Conservation (phyloP, 257 asterid species). For the Leonotis leonurus region DNA sequence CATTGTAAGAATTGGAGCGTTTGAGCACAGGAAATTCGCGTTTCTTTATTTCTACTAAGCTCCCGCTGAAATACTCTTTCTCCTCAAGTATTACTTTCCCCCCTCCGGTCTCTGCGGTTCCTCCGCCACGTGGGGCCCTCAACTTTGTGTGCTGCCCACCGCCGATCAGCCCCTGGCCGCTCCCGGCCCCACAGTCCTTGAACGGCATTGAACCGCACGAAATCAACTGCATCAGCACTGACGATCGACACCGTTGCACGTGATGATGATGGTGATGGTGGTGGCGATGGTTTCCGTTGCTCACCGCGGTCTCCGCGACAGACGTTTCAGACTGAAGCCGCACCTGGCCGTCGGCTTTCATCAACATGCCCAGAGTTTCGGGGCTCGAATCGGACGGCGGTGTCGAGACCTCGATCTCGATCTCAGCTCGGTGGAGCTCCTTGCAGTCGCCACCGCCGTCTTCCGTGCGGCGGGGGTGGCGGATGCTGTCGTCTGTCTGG, state of each 20-base stretch:
- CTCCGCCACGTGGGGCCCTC: slow-evolving; percentile 46
- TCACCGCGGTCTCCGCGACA: slow-evolving; percentile 8
- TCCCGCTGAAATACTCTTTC: slow-evolving; percentile 61
- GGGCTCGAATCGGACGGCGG: slow-evolving; percentile 85
- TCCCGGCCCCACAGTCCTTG: slow-evolving; percentile 55
- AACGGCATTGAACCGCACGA: slow-evolving; percentile 69
- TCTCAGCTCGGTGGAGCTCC: slow-evolving; percentile 21
- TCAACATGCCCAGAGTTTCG: slow-evolving; percentile 52
- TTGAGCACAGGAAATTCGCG: slow-evolving; percentile 46
- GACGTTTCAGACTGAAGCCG: slow-evolving; percentile 15
- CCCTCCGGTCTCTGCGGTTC: slow-evolving; percentile 17
- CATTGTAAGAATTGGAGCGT: slow-evolving; percentile 69
- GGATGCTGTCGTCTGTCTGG: slow-evolving; percentile 53
- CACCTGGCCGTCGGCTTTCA: slow-evolving; percentile 48
- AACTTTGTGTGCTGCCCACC: slow-evolving; percentile 35
- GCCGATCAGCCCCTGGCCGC: slow-evolving; percentile 37
- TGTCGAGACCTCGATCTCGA: slow-evolving; percentile 48
- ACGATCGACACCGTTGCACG: slow-evolving; percentile 31
- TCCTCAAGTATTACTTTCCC: slow-evolving; percentile 37
- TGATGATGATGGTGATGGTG: not conserved
- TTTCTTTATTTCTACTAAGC: slow-evolving; percentile 51
- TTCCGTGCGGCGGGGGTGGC: slow-evolving; percentile 30
- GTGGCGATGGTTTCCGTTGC: not conserved
- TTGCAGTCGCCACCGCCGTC: not conserved
- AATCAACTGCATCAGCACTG: slow-evolving; percentile 64